phyloP scores from a whole-genome alignment of 139 green algal genomes.

The Desmodesmus armatus region DNA sequence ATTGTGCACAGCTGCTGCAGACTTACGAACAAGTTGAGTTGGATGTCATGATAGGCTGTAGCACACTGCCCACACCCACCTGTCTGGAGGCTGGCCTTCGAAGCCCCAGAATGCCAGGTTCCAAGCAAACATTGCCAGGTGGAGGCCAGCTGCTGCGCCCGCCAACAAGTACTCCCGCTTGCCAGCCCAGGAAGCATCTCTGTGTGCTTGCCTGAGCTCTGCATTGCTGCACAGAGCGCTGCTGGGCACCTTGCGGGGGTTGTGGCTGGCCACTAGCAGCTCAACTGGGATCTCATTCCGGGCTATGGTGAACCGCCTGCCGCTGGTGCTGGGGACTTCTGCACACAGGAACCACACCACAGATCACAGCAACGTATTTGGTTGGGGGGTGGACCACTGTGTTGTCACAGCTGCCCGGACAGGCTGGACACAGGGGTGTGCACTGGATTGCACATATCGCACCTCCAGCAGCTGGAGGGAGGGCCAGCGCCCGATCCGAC shows the following conservation, averaged over 20 bases:
- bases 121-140: conserved; percentile 58
- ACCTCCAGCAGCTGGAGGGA: too few relatives aligned
- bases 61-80: too few relatives aligned
- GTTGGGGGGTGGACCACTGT: too few relatives aligned
- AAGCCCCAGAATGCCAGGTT: conserved; percentile 69
- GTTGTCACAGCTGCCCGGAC: too few relatives aligned
- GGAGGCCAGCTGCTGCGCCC: conserved; percentile 56
- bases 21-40: too few relatives aligned
- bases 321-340: conserved; percentile 32
- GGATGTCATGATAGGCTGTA: too few relatives aligned
- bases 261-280: conserved; percentile 51
- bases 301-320: conserved; percentile 25
- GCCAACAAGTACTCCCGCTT: conserved; percentile 61
- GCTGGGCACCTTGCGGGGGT: conserved; percentile 41
- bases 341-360: too few relatives aligned
- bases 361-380: too few relatives aligned
- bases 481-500: too few relatives aligned
- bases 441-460: too few relatives aligned
- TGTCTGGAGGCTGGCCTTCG: conserved; percentile 63
- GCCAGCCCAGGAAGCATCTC: conserved; percentile 50
- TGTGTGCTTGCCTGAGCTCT: conserved; percentile 41
- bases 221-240: conserved; percentile 34
- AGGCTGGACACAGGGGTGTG: too few relatives aligned
- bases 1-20: too few relatives aligned
- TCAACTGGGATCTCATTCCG: conserved; percentile 50